Percentiles rank a stretch among this genome's conserved stretches.
These are phyloP conservation scores for Diplosphaera chodatii DNA, from an alignment of 139 green algal genomes.

Conservation along the genomic window DNA sequence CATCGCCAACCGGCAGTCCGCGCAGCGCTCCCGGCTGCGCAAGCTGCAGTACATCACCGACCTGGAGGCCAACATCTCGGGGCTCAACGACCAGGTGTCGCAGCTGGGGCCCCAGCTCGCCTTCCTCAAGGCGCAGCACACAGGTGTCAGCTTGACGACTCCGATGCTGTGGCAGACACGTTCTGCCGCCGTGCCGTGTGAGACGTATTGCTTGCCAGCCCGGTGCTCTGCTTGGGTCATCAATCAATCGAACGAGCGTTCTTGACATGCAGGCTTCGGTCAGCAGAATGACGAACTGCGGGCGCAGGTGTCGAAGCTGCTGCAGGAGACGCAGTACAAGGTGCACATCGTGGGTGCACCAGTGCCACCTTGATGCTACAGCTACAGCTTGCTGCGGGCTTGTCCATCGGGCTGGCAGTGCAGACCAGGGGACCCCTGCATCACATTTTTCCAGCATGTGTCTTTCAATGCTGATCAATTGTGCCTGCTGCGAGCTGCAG, in stretches of 20 bases:
- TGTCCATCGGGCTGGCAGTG: too few species aligned
- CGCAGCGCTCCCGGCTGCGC: slow-evolving; percentile 35
- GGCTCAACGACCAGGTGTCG: slow-evolving; percentile 6
- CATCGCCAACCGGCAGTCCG: slow-evolving; percentile 44
- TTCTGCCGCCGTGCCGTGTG: too few species aligned
- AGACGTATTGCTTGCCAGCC: too few species aligned
- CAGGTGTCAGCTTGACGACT: neutral
- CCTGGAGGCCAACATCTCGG: slow-evolving; percentile 27
- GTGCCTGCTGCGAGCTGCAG: neutral
- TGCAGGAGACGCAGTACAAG: slow-evolving; percentile 15
- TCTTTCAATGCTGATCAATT: too few species aligned
- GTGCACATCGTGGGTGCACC: neutral
- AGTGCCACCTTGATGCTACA: too few species aligned
- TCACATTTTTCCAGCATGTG: too few species aligned
- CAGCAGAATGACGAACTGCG: slow-evolving; percentile 10
- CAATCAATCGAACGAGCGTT: too few species aligned
- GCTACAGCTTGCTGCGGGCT: too few species aligned
- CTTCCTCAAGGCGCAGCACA: slow-evolving; percentile 8
- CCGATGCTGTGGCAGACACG: too few species aligned
- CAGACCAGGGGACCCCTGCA: too few species aligned
- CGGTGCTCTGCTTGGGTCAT: neutral
- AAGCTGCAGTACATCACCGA: slow-evolving; percentile 44
- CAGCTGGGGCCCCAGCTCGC: slow-evolving; percentile 16
- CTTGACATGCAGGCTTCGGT: slow-evolving; percentile 1
- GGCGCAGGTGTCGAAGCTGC: slow-evolving; percentile 4